Conservation (phyloP, 495 filamentous ascomycete genomes). For the Parachaetomium inaequale region DNA sequence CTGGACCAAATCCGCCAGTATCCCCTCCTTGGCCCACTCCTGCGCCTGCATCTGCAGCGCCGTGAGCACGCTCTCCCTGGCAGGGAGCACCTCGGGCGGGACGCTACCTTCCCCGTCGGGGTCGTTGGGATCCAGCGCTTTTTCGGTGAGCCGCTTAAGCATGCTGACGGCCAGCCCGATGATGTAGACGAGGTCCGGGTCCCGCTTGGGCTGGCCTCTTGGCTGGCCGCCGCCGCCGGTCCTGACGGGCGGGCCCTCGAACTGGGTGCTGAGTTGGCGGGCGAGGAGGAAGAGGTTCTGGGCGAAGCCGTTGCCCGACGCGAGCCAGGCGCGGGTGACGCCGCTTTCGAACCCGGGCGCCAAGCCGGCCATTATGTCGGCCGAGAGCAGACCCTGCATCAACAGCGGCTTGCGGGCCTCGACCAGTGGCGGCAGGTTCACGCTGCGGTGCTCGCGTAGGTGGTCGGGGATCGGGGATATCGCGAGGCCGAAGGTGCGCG, state of each 20-base stretch:
- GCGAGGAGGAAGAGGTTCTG: slow-evolving; percentile 70
- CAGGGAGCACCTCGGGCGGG: slow-evolving; percentile 63
- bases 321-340: slow-evolving; percentile 78
- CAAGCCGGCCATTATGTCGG: slow-evolving; percentile 78
- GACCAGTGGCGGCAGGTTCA: slow-evolving; percentile 56
- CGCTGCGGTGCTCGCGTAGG: slow-evolving; percentile 38
- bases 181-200: slow-evolving; percentile 54
- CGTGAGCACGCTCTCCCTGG: slow-evolving; percentile 65
- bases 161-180: slow-evolving; percentile 67
- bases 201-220: slow-evolving; percentile 35
- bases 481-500: slow-evolving; percentile 81
- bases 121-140: slow-evolving; percentile 60
- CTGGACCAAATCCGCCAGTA: slow-evolving; percentile 69
- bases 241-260: slow-evolving; percentile 37
- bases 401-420: slow-evolving; percentile 81
- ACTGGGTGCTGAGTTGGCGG: slow-evolving; percentile 62
- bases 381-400: slow-evolving; percentile 87
- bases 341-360: slow-evolving; percentile 65
- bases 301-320: slow-evolving; percentile 80
- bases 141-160: slow-evolving; percentile 66
- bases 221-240: slow-evolving; percentile 1
- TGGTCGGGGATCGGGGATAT: slow-evolving; percentile 77
- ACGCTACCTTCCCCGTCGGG: slow-evolving; percentile 40
- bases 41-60: slow-evolving; percentile 58
- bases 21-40: slow-evolving; percentile 52